Percentiles rank a stretch among this genome's conserved stretches.
phyloP scores from a whole-genome alignment of 805 yeast genomes.

The Starmerella cellae region DNA sequence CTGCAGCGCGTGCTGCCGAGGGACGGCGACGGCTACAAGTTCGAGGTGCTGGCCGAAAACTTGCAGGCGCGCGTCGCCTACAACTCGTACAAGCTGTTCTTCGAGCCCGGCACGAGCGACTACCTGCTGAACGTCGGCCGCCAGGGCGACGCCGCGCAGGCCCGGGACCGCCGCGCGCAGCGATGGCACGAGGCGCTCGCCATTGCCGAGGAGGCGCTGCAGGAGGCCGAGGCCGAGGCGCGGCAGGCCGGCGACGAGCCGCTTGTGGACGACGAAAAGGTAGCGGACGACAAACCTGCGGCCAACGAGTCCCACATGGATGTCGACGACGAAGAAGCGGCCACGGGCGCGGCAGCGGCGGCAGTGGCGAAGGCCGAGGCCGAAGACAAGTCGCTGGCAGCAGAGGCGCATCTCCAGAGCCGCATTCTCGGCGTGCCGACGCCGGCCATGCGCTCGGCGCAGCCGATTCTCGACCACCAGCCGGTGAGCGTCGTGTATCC shows the following conservation, averaged over 20 bases:
- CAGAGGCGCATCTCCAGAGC: not conserved
- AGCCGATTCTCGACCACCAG: constrained; percentile 10
- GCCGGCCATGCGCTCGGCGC: constrained; percentile 10
- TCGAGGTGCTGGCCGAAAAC: constrained; percentile 52
- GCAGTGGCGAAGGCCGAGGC: not conserved
- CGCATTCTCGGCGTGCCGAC: too few species aligned
- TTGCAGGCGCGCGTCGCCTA: constrained; percentile 67
- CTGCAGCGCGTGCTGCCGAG: constrained; percentile 35
- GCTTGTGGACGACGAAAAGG: not conserved
- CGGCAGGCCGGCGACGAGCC: constrained; percentile 10
- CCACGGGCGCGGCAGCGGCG: not conserved
- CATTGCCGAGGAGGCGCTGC: constrained; percentile 13
- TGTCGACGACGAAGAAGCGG: constrained; percentile 13
- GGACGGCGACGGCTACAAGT: constrained; percentile 21
- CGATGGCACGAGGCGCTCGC: constrained; percentile 16
- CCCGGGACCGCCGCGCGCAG: constrained; percentile 7
- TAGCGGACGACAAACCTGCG: not conserved
- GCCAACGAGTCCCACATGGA: too few species aligned
- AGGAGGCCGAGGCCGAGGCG: constrained; percentile 15
- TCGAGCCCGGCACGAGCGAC: constrained; percentile 69
- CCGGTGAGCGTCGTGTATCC: constrained; percentile 9
- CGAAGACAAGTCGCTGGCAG: not conserved
- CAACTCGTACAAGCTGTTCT: constrained; percentile 65
- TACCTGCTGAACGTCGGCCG: constrained; percentile 33
- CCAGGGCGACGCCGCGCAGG: constrained; percentile 2